These are phyloP conservation scores for Chionographis japonica DNA, from an alignment of 106 monocot genomes.

Conservation along the genomic window DNA sequence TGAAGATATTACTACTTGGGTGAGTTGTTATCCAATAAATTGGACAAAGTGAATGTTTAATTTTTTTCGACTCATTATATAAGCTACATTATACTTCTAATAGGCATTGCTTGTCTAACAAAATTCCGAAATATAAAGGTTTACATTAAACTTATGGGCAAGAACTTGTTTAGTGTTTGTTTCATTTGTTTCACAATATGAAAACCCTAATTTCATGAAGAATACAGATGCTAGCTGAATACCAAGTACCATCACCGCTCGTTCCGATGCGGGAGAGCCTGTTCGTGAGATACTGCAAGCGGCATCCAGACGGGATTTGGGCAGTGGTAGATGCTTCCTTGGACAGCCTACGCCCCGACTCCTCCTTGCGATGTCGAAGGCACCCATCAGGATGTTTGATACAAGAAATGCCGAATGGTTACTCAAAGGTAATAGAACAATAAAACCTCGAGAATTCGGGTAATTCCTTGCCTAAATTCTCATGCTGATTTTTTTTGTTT, in stretches of 20 bases:
- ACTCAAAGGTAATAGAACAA: constrained; percentile 61
- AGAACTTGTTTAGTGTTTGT: too few relatives aligned
- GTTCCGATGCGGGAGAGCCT: constrained; percentile 81
- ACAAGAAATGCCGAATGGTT: constrained; percentile 98
- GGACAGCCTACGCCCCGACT: constrained; percentile 65
- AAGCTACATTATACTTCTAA: too few relatives aligned
- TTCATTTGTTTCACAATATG: too few relatives aligned
- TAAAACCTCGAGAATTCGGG: background rate
- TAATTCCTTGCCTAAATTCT: background rate
- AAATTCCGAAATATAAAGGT: too few relatives aligned
- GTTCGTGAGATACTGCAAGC: constrained; percentile 91
- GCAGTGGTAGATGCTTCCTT: constrained; percentile 92
- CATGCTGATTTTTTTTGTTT: background rate
- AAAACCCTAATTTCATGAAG: background rate
- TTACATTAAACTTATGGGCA: too few relatives aligned
- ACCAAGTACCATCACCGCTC: constrained; percentile 90
- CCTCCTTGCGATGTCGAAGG: constrained; percentile 46
- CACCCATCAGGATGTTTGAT: constrained; percentile 91
- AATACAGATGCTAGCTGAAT: constrained; percentile 83
- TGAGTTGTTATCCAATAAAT: too few relatives aligned
- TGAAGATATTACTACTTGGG: too few relatives aligned
- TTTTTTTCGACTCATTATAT: too few relatives aligned
- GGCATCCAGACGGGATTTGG: constrained; percentile 81
- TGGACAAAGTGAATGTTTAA: too few relatives aligned
- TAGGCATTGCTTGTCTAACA: too few relatives aligned